phyloP scores from a whole-genome alignment of 116 monocot species.

The Papilionanthe hybrid region DNA sequence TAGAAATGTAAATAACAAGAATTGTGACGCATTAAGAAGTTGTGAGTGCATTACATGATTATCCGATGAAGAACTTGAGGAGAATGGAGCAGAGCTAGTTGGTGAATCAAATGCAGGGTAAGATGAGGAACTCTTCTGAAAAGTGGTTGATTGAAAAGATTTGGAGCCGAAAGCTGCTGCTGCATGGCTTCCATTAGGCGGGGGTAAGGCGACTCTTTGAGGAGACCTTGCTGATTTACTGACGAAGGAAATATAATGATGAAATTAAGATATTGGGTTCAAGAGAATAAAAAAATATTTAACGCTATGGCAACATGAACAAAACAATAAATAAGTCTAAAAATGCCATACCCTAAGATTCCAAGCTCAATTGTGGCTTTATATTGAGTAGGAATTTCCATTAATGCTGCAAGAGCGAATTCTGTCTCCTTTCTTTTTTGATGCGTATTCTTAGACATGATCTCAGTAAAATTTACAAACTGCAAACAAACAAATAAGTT shows the following conservation, averaged over 20 bases:
- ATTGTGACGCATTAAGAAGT: no score
- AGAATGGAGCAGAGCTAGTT: slow-evolving; percentile 14
- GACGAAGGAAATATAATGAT: neutral
- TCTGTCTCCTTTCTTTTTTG: slow-evolving; percentile 65
- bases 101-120: slow-evolving; percentile 14
- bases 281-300: neutral
- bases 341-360: slow-evolving; percentile 50
- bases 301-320: neutral
- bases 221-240: slow-evolving; percentile 32
- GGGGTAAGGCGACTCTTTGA: slow-evolving; percentile 54
- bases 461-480: slow-evolving; percentile 95
- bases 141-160: slow-evolving; percentile 19
- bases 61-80: slow-evolving; percentile 28
- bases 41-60: slow-evolving; percentile 25
- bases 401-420: slow-evolving; percentile 79
- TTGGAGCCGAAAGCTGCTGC: slow-evolving; percentile 13
- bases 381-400: slow-evolving; percentile 91
- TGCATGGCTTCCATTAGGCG: slow-evolving; percentile 30
- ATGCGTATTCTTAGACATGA: slow-evolving; percentile 59
- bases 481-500: slow-evolving; percentile 13
- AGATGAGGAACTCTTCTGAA: slow-evolving; percentile 24
- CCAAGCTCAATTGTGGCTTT: slow-evolving; percentile 79
- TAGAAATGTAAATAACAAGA: no score
- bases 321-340: neutral
- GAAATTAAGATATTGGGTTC: neutral